Evolutionary conservation across 2,329 filamentous ascomycete genomes (phyloP).

Genomic region (Triangularia setosa): DNA sequence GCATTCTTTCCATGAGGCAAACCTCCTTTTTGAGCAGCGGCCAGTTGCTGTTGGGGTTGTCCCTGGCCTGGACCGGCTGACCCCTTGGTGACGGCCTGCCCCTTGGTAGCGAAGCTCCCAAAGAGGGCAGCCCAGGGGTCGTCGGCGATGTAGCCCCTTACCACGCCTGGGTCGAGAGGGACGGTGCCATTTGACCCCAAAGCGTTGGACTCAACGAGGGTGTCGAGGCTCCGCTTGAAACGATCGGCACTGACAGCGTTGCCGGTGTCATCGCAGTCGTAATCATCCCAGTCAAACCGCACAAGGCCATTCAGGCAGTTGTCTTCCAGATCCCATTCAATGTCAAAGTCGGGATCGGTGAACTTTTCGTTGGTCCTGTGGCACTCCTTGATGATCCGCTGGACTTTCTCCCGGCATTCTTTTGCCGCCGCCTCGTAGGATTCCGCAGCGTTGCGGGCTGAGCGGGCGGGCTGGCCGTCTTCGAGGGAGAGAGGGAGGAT

Average conservation of each 20-base stretch:
- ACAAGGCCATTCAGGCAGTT: constrained; percentile 38
- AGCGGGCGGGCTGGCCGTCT: constrained; percentile 31
- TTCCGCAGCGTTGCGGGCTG: constrained; percentile 39
- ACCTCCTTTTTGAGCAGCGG: neutral
- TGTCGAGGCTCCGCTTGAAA: constrained; percentile 26
- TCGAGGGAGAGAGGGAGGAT: constrained; percentile 7
- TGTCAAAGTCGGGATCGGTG: constrained; percentile 43
- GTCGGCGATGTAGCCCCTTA: constrained; percentile 22
- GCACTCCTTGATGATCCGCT: constrained; percentile 39
- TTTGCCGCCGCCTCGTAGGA: constrained; percentile 40
- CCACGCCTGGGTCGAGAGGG: constrained; percentile 21
- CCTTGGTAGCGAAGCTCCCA: neutral
- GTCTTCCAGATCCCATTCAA: constrained; percentile 35
- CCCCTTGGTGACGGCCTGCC: neutral
- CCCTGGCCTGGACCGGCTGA: neutral
- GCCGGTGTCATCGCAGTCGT: neutral
- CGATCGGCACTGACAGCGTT: constrained; percentile 21
- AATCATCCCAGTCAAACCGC: constrained; percentile 11
- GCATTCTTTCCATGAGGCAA: neutral
- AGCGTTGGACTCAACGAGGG: constrained; percentile 22
- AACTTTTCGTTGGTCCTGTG: constrained; percentile 44
- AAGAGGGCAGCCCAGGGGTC: constrained; percentile 9
- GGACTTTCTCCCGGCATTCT: constrained; percentile 39
- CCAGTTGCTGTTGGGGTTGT: neutral
- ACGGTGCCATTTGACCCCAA: constrained; percentile 22